Evolutionary conservation across 163 green algal genomes (phyloP).

Genomic region (Chlorella variabilis): DNA sequence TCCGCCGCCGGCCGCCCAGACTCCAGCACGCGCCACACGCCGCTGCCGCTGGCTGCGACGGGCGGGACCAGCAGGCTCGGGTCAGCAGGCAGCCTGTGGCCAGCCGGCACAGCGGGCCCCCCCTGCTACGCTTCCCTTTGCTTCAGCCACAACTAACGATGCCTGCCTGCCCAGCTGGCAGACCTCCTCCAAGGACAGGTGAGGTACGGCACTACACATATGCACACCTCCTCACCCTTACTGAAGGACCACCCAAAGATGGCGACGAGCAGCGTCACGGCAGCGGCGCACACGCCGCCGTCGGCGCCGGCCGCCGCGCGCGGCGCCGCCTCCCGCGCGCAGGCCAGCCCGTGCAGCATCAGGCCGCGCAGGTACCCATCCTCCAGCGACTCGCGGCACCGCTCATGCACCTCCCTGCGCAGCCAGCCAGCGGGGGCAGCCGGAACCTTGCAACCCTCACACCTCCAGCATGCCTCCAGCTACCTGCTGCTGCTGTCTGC

Average conservation of each 20-base stretch:
- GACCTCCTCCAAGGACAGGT: background rate
- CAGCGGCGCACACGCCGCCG: slow-evolving; percentile 44
- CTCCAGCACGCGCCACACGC: slow-evolving; percentile 20
- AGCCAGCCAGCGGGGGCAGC: no score
- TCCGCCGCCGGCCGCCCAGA: background rate
- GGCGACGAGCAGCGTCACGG: slow-evolving; percentile 62
- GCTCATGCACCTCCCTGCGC: slow-evolving; percentile 48
- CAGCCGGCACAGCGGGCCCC: no score
- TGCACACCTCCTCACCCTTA: background rate
- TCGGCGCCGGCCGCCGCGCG: slow-evolving; percentile 40
- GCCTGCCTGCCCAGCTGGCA: background rate
- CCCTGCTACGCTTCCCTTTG: no score
- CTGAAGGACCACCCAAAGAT: slow-evolving; percentile 63
- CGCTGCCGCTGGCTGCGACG: slow-evolving; percentile 32
- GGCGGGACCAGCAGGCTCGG: no score
- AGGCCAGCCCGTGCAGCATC: slow-evolving; percentile 60
- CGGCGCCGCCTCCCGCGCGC: slow-evolving; percentile 46
- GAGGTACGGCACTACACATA: background rate
- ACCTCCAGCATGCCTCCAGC: no score
- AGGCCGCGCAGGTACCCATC: slow-evolving; percentile 68
- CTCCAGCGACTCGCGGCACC: slow-evolving; percentile 66
- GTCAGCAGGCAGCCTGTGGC: no score
- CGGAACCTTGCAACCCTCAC: no score
- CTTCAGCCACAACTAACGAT: no score
- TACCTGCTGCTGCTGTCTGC: no score